Base-by-base conservation (phyloP, 2,329 filamentous ascomycete genomes). In the Aspergillus candidus region DNA sequence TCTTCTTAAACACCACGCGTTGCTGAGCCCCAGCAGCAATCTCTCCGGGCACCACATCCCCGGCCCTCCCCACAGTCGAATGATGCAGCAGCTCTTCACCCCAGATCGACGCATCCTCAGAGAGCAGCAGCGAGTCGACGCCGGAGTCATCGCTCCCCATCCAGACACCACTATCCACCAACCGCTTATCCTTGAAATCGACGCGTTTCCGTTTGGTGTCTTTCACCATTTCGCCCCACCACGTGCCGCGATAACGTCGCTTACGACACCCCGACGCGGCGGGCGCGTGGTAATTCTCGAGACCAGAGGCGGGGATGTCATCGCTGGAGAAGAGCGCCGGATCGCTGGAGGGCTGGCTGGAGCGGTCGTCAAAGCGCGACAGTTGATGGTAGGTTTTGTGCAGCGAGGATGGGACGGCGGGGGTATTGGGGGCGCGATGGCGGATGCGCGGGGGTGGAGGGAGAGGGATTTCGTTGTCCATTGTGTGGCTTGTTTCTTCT, bases 241-340 rank as follows among this genome's bases (percentile, higher is more conserved):
- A 71, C 2, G 68, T 70, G n/a, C 68, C 68, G 4, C 66, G 62
- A 52, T 71, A 70, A 32, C 63, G 61, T n/a, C 68, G 56, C 49
- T 71, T 71, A 39, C 65, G 54, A 27, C 51, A 57, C 12, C 49
- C 55, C 1, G 43, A 46, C 10, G 52, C 27, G 6, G 48, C 50
- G 4, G 55, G 46, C 11, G 57, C 55, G 49, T 63, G 47, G 48
- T 71, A 73, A 40, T 72, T 71, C 52, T 73, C 70, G 11, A 71
- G 49, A 1, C 68, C 68, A 0, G 69, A 70, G 1, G 65, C 69
- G 11, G 70, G 67, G 38, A 70, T 64, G 40, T 73, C 71, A 42
- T 73, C 71, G 44, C 70, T 72, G 0, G 71, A 73, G 55, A 73
- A 73, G 1, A 73, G 53, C 1, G 71, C 69, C 0, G 70, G 68